Evolutionary conservation across 176 grass and related monocot species (phyloP), one percentile per base, ranked within the genome.

Genomic region (Oryza coarctata): DNA sequence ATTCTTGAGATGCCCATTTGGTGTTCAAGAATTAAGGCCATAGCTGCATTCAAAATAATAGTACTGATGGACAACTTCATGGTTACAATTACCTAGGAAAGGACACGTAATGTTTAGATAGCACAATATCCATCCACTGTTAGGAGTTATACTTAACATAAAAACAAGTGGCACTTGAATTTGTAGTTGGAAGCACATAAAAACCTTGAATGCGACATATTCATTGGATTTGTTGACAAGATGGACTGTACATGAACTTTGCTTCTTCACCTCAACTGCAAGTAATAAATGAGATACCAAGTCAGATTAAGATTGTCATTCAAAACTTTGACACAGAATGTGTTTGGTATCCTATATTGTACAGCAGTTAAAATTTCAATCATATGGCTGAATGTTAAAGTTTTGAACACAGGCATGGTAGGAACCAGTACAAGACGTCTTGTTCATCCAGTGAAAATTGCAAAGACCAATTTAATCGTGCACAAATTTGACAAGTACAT

Each of bases 221-320:
- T 98, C 88, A 41, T 82, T 81, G 26, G 92, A 95, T 87, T 91
- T 95, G 80, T 98, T 98, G 65, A 84, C 82, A 64, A 98, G 90
- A 86, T 88, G 81, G 55, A 94, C 89, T 30, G 85, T 68, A 86
- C 95, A 98, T 23, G 90, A 84, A 83, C 95, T 98, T 71, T 98
- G 95, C 80, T 95, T 98, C 88, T 95, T 95, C 90, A 98, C 81
- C 80, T 95, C 95, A 93, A 98, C 95, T 98, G 83, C 45, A 29
- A 79, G 60, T n/a, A 84, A 81, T 33, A 65, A 82, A 82, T 0
- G 4, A 45, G 15, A 43, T 27, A 13, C 0, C 2, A 44, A 73
- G 43, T 89, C 66, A 84, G 32, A 31, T 74, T 65, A 66, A 84
- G 32, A 31, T 74, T 65, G 61, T 57, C 40, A 39, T 73, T 49